Evolutionary conservation across 306 rosid genomes (phyloP), one percentile per base, ranked within the genome.

Genomic region (Sicyos baderoa): DNA sequence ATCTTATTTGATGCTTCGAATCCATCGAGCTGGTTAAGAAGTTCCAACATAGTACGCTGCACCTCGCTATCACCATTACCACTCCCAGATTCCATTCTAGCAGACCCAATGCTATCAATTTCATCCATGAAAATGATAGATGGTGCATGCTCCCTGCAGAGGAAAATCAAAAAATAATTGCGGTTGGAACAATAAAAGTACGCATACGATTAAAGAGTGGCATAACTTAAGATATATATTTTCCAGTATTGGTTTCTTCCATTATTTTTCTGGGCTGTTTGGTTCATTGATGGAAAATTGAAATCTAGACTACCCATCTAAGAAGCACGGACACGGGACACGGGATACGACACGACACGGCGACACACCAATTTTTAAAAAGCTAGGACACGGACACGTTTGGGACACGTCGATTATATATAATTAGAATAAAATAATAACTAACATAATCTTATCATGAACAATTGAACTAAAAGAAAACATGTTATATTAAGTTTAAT

Each of bases 41-140:
- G 99, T 84, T 94, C 99, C 74, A 94, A 83, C 99, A 94, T 94
- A 60, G 99, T 94, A 12, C 99, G 88, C 73, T 94, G 99, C 59
- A 94, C 99, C 82, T 94, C 99, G 74, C 99, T 94, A 59, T 94
- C 99, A 62, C 99, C 99, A 76, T 94, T 94, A 59, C 99, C 99
- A 80, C 99, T 94, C 51, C 99, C 99, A 75, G 99, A 94, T 78
- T 94, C 99, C 99, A 94, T 94, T 51, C 99, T 88, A 68, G 99
- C 96, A 79, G 99, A 94, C 58, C 99, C 99, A 74, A 94, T 94
- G 54, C 99, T 94, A 76, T 94, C 99, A 5, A 94, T 94, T 83
- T 94, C 99, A 66, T 94, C 99, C 99, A 94, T 94, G 77, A 94
- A 94, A 73, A 94, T 94, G 58, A 94, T 94, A 18, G 99, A 94